Evolutionary conservation across 768 basidiomycete genomes (phyloP).

Genomic region (Pisolithus tinctorius): DNA sequence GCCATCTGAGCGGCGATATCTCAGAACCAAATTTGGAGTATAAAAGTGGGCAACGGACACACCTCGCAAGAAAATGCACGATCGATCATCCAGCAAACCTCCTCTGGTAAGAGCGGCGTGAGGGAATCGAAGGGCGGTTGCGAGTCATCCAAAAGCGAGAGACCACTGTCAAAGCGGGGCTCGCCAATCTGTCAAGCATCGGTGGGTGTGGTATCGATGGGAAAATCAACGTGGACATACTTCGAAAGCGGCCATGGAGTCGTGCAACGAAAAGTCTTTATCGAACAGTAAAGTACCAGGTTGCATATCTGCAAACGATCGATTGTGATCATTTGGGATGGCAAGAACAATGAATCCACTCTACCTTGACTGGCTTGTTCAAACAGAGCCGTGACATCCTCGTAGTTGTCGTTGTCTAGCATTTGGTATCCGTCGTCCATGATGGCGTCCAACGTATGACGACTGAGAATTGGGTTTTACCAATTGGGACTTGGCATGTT

Average conservation of each 20-base stretch:
- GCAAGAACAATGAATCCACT: neutral
- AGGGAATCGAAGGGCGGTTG: constrained; percentile 56
- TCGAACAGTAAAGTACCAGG: constrained; percentile 58
- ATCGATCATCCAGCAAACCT: constrained; percentile 87
- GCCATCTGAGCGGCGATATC: constrained; percentile 51
- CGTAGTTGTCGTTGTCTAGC: constrained; percentile 57
- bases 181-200: constrained; percentile 68
- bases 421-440: constrained; percentile 19
- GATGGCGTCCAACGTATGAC: constrained; percentile 3
- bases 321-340: neutral
- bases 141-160: constrained; percentile 38
- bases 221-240: constrained; percentile 32
- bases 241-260: constrained; percentile 94
- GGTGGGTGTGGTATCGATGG: constrained; percentile 10
- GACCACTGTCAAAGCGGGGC: constrained; percentile 81
- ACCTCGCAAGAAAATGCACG: constrained; percentile 75
- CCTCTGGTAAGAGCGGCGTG: constrained; percentile 59
- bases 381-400: constrained; percentile 59
- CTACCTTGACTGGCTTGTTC: constrained; percentile 55
- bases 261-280: constrained; percentile 66
- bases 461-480: no score
- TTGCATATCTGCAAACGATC: constrained; percentile 46
- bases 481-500: no score
- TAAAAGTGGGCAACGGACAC: constrained; percentile 14
- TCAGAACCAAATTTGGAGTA: constrained; percentile 8